These are phyloP conservation scores for Dactylellina parvicollis DNA, from an alignment of 2,329 filamentous ascomycete genomes.

Conservation along the genomic window DNA sequence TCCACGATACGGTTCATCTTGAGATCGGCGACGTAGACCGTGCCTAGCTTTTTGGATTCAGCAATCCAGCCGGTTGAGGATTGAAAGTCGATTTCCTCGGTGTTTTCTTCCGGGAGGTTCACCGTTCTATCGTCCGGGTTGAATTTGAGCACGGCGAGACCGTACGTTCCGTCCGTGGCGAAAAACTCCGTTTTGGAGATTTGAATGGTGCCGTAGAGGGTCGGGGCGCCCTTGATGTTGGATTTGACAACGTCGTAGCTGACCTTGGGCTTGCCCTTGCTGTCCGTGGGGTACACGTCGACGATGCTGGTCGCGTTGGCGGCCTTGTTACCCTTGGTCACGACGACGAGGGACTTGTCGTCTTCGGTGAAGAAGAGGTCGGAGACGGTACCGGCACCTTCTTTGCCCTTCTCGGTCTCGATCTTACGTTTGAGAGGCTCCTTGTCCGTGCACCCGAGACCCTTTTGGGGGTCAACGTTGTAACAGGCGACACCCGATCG, in stretches of 20 bases:
- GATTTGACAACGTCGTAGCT: conserved; percentile 33
- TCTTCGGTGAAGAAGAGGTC: conserved; percentile 71
- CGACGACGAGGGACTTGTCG: conserved; percentile 66
- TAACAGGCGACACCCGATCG: conserved; percentile 65
- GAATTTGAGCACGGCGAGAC: conserved; percentile 65
- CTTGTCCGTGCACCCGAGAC: conserved; percentile 63
- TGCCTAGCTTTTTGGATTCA: conserved; percentile 64
- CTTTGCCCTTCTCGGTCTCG: conserved; percentile 62
- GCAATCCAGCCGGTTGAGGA: conserved; percentile 70
- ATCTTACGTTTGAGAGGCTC: conserved; percentile 50
- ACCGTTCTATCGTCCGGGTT: conserved; percentile 58
- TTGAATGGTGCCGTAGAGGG: conserved; percentile 67
- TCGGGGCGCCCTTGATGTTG: conserved; percentile 65
- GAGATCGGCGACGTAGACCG: conserved; percentile 70
- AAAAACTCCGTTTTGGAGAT: conserved; percentile 66
- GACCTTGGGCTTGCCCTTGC: conserved; percentile 12
- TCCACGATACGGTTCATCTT: conserved; percentile 67
- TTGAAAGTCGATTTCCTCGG: conserved; percentile 65
- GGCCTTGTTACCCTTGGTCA: conserved; percentile 70
- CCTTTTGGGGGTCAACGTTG: conserved; percentile 60
- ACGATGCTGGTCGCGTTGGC: conserved; percentile 67
- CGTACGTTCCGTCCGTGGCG: conserved; percentile 70
- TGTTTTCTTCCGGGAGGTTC: conserved; percentile 61
- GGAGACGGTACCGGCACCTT: conserved; percentile 69
- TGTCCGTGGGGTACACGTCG: conserved; percentile 38